Percentiles rank a stretch among this genome's conserved stretches.
Evolutionary conservation across 176 grass and related monocot genomes (phyloP).

Genomic region (Calamus simplicifolius): DNA sequence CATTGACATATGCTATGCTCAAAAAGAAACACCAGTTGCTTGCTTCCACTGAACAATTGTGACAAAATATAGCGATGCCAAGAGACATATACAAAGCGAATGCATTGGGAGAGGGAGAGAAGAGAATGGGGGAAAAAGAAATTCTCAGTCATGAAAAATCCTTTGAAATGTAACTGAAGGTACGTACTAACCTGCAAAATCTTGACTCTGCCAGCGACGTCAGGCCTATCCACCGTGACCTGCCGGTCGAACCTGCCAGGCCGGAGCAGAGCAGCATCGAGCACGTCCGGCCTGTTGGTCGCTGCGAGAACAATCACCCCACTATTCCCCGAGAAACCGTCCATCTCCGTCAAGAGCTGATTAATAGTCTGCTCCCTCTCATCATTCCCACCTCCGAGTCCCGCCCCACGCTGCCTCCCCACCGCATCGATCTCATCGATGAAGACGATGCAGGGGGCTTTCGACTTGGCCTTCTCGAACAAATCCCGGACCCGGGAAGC

Average conservation of each 20-base stretch:
- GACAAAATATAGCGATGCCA: no score
- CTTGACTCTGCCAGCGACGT: slow-evolving; percentile 76
- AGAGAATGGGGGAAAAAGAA: no score
- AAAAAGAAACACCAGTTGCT: no score
- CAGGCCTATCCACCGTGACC: slow-evolving; percentile 86
- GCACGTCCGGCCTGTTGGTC: slow-evolving; percentile 77
- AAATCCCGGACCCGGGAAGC: slow-evolving; percentile 86
- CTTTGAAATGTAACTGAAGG: not conserved
- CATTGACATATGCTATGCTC: no score
- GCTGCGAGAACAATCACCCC: slow-evolving; percentile 93
- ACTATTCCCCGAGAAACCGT: slow-evolving; percentile 87
- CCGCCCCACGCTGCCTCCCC: slow-evolving; percentile 82
- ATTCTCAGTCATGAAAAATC: no score
- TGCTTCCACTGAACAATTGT: no score
- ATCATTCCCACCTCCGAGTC: slow-evolving; percentile 85
- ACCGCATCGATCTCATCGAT: slow-evolving; percentile 96
- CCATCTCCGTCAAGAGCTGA: slow-evolving; percentile 96
- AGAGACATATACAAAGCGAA: no score
- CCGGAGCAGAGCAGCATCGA: slow-evolving; percentile 56
- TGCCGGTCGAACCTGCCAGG: slow-evolving; percentile 89
- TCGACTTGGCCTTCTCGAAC: slow-evolving; percentile 97
- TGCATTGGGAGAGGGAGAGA: no score
- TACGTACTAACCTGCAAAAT: slow-evolving; percentile 55
- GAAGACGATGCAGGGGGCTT: slow-evolving; percentile 97
- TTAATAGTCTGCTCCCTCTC: slow-evolving; percentile 99